Base-by-base conservation (phyloP, 768 basidiomycete genomes). In the Suillus paluster region DNA sequence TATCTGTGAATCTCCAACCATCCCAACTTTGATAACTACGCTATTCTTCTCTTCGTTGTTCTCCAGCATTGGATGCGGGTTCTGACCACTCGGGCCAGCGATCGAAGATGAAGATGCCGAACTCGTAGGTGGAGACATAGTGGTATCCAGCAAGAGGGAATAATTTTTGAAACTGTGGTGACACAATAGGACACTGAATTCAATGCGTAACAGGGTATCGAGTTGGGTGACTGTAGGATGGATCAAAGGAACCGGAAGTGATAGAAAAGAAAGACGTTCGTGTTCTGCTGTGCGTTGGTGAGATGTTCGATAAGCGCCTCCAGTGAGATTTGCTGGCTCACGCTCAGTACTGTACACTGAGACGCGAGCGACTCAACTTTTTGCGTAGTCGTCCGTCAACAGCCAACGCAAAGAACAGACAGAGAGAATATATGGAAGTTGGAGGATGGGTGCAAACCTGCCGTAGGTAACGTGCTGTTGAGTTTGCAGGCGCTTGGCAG, bases 1-100 rank as follows among this genome's bases (percentile, higher is more conserved):
- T 73, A 99, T 98, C 82, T 98, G 97, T 71, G 95, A 95, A 81
- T 99, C 97, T 55, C 97, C 97, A 52, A 99, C 95, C 97, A 99
- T 99, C 60, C 97, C 97, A 56, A 99, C 97, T 78, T 99, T 98
- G 77, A 97, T 92, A 58, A 97, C 95, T 69, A 97, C 94, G 73
- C 93, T 90, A 73, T 91, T 91, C 83, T 88, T 89, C 75, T 91
- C 89, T 68, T 91, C 89, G 66, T 81, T 86, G 70, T 85, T 86
- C 74, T 87, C 83, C 53, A 81, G 73, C 57, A 81, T 60, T 38
- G 79, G 77, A 68, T 84, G 80, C 25, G 79, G 75, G 66, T 80
- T 84, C 70, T 84, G 83, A 61, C 83, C 83, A 64, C 81, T 88
- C 61, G 85, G 77, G 60, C 81, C 82, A 56, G 81, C 80, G 66